A percentile compares a stretch with the other conserved stretches of the same genome.
These are phyloP conservation scores for Malus sieversii DNA, from an alignment of 306 rosid species.

Conservation along the genomic window DNA sequence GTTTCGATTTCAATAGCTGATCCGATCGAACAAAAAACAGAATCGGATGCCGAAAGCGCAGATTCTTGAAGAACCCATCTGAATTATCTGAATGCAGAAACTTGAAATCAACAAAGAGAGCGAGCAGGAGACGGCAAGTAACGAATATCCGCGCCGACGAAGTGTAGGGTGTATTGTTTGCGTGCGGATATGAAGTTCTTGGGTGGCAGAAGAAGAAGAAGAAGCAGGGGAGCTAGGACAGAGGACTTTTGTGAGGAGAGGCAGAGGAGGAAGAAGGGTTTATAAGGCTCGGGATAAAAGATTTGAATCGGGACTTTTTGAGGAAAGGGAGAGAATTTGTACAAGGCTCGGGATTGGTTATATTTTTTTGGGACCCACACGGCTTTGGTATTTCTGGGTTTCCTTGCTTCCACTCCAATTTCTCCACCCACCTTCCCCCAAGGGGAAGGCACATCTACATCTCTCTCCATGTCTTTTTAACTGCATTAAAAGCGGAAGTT, in stretches of 20 bases:
- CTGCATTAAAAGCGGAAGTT: neutral
- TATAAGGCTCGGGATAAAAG: slow-evolving; percentile 29
- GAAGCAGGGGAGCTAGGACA: neutral
- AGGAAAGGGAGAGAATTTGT: slow-evolving; percentile 8
- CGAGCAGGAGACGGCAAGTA: neutral
- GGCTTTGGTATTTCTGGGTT: neutral
- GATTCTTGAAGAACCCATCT: slow-evolving; percentile 33
- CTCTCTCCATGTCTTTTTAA: neutral
- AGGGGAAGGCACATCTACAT: neutral
- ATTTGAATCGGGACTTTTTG: slow-evolving; percentile 13
- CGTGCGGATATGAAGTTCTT: neutral
- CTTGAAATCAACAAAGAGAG: neutral
- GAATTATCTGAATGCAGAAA: slow-evolving; percentile 1
- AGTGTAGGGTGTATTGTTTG: neutral
- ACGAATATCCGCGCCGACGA: neutral
- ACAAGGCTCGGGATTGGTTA: slow-evolving; percentile 39
- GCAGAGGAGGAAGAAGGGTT: slow-evolving; percentile 19
- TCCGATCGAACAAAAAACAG: slow-evolving; percentile 49
- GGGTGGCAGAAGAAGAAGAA: neutral
- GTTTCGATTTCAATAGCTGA: slow-evolving; percentile 18
- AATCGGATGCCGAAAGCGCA: slow-evolving; percentile 33
- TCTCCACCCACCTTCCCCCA: neutral
- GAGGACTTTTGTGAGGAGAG: slow-evolving; percentile 1
- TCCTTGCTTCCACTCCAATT: slow-evolving; percentile 35
- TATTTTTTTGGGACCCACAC: slow-evolving; percentile 46